Evolutionary conservation across 768 basidiomycete genomes (phyloP), one percentile per base, ranked within the genome.

Genomic region (Podaxis sp.): DNA sequence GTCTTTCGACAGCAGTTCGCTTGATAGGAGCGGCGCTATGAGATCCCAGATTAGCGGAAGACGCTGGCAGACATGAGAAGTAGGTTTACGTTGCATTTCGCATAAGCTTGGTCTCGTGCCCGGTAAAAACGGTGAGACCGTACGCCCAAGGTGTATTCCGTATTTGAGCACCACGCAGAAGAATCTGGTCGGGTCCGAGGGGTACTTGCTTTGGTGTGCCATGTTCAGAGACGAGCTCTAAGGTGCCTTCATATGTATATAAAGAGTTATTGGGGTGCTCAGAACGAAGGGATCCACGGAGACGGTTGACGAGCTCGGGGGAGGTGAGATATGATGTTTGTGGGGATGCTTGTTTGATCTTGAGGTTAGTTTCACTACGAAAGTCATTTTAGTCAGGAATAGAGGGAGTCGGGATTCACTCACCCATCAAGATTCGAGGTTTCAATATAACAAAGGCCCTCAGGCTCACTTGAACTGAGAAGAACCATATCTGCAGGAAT

Each of bases 21-120:
- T 99, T 99, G 77, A 99, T 94, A 11, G 97, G 97, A 6, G 97
- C 91, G 46, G 95, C 94, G 28, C 95, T 96, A 57, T 17, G 40
- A 40, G 44, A 20, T 58, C 49, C 24, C 36, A 24, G 7, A 36
- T 50, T 30, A 40, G 30, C 41, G 13, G 26, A 4, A 10, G 20
- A 24, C 22, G 8, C 20, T 12, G 11, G 12, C 10, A 10, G 4
- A 11, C n/a, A 22, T 22, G 55, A 12, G 20, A 38, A 53, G n/a
- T 57, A 17, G n/a, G 80, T 93, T 78, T 70, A 95, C 95, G 96
- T 98, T 48, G 97, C 96, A 70, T 99, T 99, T 63, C 93, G 85
- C 95, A 99, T 96, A 40, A 99, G 76, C 75, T 99, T 99, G 20
- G 97, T 99, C 79, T 99, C 96, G 71, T 99, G 97, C 0, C 97